Evolutionary conservation across 805 yeast species (phyloP).

Genomic region (Pichia scutulata): DNA sequence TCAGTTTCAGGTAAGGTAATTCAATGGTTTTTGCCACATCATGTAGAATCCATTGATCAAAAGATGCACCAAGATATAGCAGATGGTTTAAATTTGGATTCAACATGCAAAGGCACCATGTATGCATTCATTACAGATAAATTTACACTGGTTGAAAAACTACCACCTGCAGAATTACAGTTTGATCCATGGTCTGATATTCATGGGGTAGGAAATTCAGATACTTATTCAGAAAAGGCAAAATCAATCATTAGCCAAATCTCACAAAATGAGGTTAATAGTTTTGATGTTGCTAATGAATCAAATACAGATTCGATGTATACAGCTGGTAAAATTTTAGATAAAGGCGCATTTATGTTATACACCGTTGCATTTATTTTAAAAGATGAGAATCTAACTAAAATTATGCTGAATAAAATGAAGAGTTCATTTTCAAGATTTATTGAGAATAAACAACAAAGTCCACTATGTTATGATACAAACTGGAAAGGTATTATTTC

Average conservation of each 20-base stretch:
- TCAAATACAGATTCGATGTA: constrained; percentile 82
- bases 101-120: constrained; percentile 51
- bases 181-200: constrained; percentile 55
- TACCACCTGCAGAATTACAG: constrained; percentile 28
- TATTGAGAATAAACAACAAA: constrained; percentile 56
- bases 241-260: constrained; percentile 35
- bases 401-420: constrained; percentile 44
- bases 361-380: constrained; percentile 65
- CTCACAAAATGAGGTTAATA: constrained; percentile 45
- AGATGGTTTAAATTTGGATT: constrained; percentile 32
- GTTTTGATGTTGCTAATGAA: constrained; percentile 44
- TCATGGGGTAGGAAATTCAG: constrained; percentile 29
- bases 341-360: constrained; percentile 83
- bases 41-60: constrained; percentile 29
- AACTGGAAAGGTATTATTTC: constrained; percentile 76
- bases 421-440: constrained; percentile 66
- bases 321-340: constrained; percentile 79
- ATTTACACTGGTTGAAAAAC: constrained; percentile 22
- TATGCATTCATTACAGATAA: constrained; percentile 34
- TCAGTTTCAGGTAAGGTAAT: constrained; percentile 22
- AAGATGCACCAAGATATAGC: constrained; percentile 19
- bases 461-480: constrained; percentile 72
- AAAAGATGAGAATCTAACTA: constrained; percentile 45
- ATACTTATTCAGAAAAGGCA: constrained; percentile 32
- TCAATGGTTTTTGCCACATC: constrained; percentile 50